These are phyloP conservation scores for Tylopilus felleus DNA, from an alignment of 768 basidiomycete genomes.

Conservation along the genomic window DNA sequence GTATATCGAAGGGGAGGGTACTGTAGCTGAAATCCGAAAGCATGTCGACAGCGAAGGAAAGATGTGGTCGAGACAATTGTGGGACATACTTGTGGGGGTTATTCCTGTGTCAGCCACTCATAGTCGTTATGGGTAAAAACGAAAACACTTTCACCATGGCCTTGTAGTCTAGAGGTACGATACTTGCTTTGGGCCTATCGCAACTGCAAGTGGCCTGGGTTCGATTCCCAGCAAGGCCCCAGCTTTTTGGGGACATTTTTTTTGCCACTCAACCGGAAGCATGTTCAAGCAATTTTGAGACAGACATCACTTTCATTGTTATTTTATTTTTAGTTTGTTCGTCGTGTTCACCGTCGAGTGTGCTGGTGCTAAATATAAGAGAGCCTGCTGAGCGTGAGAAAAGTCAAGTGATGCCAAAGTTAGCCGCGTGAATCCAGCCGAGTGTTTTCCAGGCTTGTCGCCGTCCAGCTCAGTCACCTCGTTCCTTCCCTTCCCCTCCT, in stretches of 20 bases:
- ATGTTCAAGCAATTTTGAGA: not conserved
- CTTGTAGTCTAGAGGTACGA: slow-evolving; percentile 39
- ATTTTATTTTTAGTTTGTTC: not conserved
- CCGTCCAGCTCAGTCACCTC: slow-evolving; percentile 17
- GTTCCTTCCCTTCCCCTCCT: slow-evolving; percentile 9
- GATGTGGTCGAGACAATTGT: not conserved
- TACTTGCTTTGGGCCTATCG: slow-evolving; percentile 34
- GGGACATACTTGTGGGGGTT: not conserved
- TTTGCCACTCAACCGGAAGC: not conserved
- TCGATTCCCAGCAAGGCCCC: slow-evolving; percentile 41
- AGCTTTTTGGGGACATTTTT: not conserved
- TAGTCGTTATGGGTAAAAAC: not conserved
- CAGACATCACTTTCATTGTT: not conserved
- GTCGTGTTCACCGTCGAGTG: not conserved
- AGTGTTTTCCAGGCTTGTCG: slow-evolving; percentile 23
- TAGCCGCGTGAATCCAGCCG: slow-evolving; percentile 23
- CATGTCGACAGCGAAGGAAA: slow-evolving; percentile 19
- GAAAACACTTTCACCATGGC: slow-evolving; percentile 1
- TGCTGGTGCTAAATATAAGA: slow-evolving; percentile 1
- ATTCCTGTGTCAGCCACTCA: slow-evolving; percentile 18
- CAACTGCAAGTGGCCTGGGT: slow-evolving; percentile 38
- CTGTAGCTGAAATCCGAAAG: slow-evolving; percentile 15
- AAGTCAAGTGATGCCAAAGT: slow-evolving; percentile 10
- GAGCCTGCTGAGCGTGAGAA: slow-evolving; percentile 26
- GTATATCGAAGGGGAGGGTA: slow-evolving; percentile 6